Evolutionary conservation across 208 protist genomes (phyloP), one percentile per base, ranked within the genome.

Genomic region (Endotrypanum monterogeii): DNA sequence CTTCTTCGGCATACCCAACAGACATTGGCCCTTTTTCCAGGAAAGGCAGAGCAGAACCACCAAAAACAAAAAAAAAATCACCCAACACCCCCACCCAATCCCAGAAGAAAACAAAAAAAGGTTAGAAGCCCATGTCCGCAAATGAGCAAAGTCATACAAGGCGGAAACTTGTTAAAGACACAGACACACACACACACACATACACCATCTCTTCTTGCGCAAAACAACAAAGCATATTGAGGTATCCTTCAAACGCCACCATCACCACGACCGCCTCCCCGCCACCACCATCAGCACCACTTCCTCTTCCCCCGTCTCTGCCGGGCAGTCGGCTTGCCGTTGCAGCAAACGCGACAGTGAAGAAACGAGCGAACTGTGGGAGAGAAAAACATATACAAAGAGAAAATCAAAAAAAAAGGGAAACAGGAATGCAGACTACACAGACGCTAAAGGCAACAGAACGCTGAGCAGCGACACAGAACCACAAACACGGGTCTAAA

Each of bases 51-150:
- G 6, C 23, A 55, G 51, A 7, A 32, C 20, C 65, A 50, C 14
- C 7, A 69, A 32, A n/a, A 28, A 56, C 30, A 14, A 14, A 41
- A 1, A 70, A 28, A 70, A 37, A 3, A 39, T n/a, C 28, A 70
- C 30, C 12, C n/a, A 56, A 35, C 41, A 39, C 28, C 55, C 30
- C 12, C n/a, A 56, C 14, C 41, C 20, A 30, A 56, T 2, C n/a
- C 37, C 12, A 52, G 39, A 74, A 74, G 2, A 25, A 20, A 37
- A 35, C 5, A 37, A 62, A 25, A 35, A 11, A 52, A 20, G 52
- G 46, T 37, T 28, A 77, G 35, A 77, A 46, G 39, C 3, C 50
- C 41, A 73, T 72, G 57, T 4, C 52, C 52, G 18, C 23, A 68
- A 46, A 46, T 69, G 50, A 44, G 58, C 25, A 25, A 20, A 39